Percentiles rank a stretch among this genome's conserved stretches.
Evolutionary conservation across 2,329 filamentous ascomycete species (phyloP).

Genomic region (Amphichorda felina): DNA sequence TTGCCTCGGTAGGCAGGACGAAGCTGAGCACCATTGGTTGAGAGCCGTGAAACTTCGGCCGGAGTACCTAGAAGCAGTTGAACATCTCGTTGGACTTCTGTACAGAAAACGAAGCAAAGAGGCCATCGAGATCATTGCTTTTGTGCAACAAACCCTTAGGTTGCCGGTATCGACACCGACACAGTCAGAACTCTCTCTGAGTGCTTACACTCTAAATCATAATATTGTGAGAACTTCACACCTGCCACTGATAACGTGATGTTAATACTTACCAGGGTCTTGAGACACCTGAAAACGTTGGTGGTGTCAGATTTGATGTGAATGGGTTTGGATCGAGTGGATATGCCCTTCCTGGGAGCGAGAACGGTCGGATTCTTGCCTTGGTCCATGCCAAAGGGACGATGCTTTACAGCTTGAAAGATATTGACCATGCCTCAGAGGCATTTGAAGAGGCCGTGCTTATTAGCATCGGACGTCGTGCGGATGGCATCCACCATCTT

Average conservation of each 20-base stretch:
- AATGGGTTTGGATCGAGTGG: slow-evolving; percentile 5
- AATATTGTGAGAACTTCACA: not conserved
- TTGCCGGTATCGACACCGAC: slow-evolving; percentile 11
- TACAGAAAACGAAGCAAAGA: slow-evolving; percentile 76
- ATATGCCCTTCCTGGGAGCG: slow-evolving; percentile 70
- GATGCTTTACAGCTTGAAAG: slow-evolving; percentile 83
- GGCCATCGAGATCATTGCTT: slow-evolving; percentile 77
- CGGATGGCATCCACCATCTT: slow-evolving; percentile 62
- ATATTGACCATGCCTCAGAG: slow-evolving; percentile 67
- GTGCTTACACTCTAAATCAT: not conserved
- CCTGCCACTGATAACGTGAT: not conserved
- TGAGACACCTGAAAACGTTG: not conserved
- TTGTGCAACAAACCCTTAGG: slow-evolving; percentile 64
- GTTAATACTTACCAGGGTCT: not conserved
- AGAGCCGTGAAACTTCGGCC: slow-evolving; percentile 74
- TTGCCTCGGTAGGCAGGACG: slow-evolving; percentile 67
- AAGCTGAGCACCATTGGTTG: slow-evolving; percentile 80
- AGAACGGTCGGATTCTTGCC: slow-evolving; percentile 89
- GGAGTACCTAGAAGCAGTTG: slow-evolving; percentile 86
- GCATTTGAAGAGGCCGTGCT: slow-evolving; percentile 93
- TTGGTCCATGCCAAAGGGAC: slow-evolving; percentile 97
- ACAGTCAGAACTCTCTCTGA: not conserved
- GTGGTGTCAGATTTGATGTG: not conserved
- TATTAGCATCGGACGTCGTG: slow-evolving; percentile 65
- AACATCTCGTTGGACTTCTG: slow-evolving; percentile 81